phyloP scores from a whole-genome alignment of 768 basidiomycete genomes.

The Auricularia sp. region DNA sequence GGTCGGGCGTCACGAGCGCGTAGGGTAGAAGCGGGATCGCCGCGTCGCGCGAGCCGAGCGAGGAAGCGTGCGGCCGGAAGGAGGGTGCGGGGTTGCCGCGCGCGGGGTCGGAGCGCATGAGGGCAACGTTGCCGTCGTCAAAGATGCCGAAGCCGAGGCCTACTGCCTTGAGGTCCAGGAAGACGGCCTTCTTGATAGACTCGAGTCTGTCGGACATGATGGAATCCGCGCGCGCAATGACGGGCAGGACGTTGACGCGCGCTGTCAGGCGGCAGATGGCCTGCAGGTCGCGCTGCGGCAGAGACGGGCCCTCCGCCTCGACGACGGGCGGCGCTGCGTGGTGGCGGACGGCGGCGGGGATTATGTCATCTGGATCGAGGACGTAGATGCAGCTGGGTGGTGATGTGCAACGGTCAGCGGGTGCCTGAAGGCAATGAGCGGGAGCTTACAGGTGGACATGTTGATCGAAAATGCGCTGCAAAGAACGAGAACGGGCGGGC shows the following conservation, averaged over 20 bases:
- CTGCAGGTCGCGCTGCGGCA: constrained; percentile 65
- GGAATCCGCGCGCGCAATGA: constrained; percentile 71
- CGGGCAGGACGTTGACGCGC: constrained; percentile 80
- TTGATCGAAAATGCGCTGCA: constrained; percentile 62
- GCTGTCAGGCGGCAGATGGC: constrained; percentile 71
- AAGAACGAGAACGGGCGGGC: constrained; percentile 5
- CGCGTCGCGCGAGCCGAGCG: background rate
- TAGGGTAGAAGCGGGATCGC: constrained; percentile 43
- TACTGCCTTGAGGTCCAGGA: constrained; percentile 69
- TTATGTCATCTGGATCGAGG: constrained; percentile 72
- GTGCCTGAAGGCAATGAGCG: background rate
- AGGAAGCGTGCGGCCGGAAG: constrained; percentile 31
- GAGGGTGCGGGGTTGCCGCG: constrained; percentile 32
- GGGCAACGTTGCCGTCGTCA: constrained; percentile 29
- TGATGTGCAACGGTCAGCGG: constrained; percentile 6
- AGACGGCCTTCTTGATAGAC: constrained; percentile 69
- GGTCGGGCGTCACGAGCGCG: constrained; percentile 74
- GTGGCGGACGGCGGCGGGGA: constrained; percentile 57
- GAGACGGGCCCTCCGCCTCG: no score
- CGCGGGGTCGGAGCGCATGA: background rate
- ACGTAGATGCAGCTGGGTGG: constrained; percentile 68
- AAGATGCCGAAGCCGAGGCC: constrained; percentile 88
- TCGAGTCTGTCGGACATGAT: constrained; percentile 74
- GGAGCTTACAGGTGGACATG: constrained; percentile 67
- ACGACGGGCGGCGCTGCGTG: constrained; percentile 50